Conservation (phyloP, 306 rosid genomes). For the Aeschynomene evenia region DNA sequence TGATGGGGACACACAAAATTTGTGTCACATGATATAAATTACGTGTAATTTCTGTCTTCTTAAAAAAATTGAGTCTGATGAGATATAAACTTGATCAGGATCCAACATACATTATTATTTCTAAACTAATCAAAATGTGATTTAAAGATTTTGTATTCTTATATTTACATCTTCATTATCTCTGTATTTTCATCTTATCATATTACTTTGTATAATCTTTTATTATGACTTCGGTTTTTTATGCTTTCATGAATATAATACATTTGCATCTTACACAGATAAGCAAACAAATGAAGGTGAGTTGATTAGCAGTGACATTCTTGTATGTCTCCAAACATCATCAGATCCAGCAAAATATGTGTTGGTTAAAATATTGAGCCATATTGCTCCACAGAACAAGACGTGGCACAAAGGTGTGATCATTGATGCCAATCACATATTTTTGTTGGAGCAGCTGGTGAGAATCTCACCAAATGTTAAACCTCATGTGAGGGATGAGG, state of each 20-base stretch:
- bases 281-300: slow-evolving; percentile 23
- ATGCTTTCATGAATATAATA: neutral
- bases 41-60: too few species aligned
- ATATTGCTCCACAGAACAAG: slow-evolving; percentile 25
- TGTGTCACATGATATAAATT: too few species aligned
- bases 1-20: too few species aligned
- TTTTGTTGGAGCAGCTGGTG: slow-evolving; percentile 38
- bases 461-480: slow-evolving; percentile 41
- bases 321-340: slow-evolving; percentile 33
- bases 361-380: slow-evolving; percentile 41
- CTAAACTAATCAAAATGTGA: too few species aligned
- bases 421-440: slow-evolving; percentile 23
- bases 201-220: too few species aligned
- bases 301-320: slow-evolving; percentile 22
- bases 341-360: slow-evolving; percentile 53
- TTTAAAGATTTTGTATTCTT: too few species aligned
- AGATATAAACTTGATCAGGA: too few species aligned
- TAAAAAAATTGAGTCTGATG: too few species aligned
- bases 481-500: slow-evolving; percentile 44
- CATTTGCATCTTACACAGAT: neutral
- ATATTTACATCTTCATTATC: too few species aligned
- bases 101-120: too few species aligned
- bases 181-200: too few species aligned
- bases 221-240: too few species aligned
- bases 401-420: slow-evolving; percentile 24